Evolutionary conservation across 2,329 filamentous ascomycete species (phyloP).

Genomic region (Aspergillus fumigatus): DNA sequence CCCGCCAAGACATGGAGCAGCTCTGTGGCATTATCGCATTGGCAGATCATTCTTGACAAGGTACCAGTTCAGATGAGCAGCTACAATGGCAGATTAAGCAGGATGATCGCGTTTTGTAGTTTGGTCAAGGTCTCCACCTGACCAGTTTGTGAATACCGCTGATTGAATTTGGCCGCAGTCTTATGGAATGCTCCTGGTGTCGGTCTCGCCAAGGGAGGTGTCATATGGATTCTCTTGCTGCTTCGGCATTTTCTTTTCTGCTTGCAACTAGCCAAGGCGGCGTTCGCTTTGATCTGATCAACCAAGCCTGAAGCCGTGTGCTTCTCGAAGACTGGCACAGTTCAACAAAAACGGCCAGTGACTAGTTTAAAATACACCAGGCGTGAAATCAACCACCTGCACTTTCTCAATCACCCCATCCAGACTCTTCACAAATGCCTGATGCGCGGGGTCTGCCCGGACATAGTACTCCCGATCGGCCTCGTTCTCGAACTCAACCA

Average conservation of each 20-base stretch:
- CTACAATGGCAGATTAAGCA: not conserved
- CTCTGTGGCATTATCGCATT: not conserved
- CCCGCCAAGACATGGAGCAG: not conserved
- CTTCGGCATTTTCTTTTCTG: too few relatives aligned
- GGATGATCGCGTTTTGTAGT: not conserved
- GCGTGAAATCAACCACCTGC: slow-evolving; percentile 34
- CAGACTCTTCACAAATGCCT: slow-evolving; percentile 51
- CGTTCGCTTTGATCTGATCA: not conserved
- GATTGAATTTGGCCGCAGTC: not conserved
- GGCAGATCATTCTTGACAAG: not conserved
- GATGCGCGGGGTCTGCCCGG: slow-evolving; percentile 59
- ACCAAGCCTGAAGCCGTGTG: not conserved
- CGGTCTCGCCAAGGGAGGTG: not conserved
- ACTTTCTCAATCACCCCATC: slow-evolving; percentile 29
- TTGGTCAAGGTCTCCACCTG: not conserved
- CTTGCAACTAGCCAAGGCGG: not conserved
- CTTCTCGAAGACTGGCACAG: not conserved
- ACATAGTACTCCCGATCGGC: slow-evolving; percentile 67
- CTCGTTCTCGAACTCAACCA: slow-evolving; percentile 60
- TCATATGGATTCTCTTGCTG: not conserved
- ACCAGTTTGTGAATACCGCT: not conserved
- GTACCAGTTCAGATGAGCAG: too few relatives aligned
- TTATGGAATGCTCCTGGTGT: not conserved
- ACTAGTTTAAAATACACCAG: slow-evolving; percentile 18
- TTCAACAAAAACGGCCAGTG: not conserved